Conservation (phyloP, 148 eudicot genomes). For the Euryodendron excelsum region DNA sequence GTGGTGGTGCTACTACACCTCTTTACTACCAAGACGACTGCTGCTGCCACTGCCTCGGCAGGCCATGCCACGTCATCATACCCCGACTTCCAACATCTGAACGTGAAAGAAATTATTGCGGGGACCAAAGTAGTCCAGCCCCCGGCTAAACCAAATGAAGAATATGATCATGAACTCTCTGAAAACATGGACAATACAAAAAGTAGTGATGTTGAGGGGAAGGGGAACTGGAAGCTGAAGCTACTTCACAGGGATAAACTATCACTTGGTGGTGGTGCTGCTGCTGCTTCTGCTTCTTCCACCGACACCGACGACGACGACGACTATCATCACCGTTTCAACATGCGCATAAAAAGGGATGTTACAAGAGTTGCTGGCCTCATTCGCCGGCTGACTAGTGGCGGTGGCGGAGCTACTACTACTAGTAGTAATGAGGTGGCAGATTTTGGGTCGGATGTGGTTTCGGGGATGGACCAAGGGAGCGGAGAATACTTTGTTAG, state of each 20-base stretch:
- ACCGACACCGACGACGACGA: too few species aligned
- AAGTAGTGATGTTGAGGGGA: not conserved
- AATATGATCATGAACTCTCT: not conserved
- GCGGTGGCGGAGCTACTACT: constrained; percentile 1
- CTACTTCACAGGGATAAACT: constrained; percentile 68
- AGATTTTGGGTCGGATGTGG: constrained; percentile 66
- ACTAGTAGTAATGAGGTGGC: constrained; percentile 27
- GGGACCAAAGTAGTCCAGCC: constrained; percentile 7
- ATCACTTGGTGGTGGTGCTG: not conserved
- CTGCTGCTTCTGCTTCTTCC: not conserved
- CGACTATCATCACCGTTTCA: constrained; percentile 52
- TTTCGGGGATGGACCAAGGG: constrained; percentile 89
- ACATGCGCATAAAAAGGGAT: constrained; percentile 53
- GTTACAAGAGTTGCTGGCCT: constrained; percentile 43
- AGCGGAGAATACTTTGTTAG: constrained; percentile 91
- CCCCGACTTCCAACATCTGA: constrained; percentile 54
- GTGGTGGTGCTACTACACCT: constrained; percentile 14
- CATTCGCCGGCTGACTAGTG: constrained; percentile 21
- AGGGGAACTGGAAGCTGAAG: constrained; percentile 32
- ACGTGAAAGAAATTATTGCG: constrained; percentile 34
- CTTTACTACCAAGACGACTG: constrained; percentile 25
- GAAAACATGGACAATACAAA: not conserved
- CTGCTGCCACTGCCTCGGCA: constrained; percentile 29
- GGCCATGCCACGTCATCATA: constrained; percentile 6
- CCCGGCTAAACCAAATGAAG: not conserved